Base-by-base conservation (phyloP, 352 stramenopile species). In the Phytopythium mirpurense region DNA sequence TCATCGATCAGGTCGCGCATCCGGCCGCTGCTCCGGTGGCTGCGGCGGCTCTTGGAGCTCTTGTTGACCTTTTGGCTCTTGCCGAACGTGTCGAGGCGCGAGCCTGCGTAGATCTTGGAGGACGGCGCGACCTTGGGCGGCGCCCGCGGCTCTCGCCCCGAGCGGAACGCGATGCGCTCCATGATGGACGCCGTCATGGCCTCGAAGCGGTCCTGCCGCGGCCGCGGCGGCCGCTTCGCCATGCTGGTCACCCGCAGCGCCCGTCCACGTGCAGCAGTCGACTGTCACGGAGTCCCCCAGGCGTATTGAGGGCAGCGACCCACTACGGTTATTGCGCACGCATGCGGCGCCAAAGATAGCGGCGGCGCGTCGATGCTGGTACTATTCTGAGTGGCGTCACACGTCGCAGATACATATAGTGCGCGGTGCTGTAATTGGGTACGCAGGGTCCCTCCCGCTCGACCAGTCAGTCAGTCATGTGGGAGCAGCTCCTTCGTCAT, bases 131-230 rank as follows among this genome's bases (percentile, higher is more conserved):
- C 31, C 34, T 52, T 52, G 19, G n/a, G n/a, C 27, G 31, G 5
- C n/a, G n/a, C n/a, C 31, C 24, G 23, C 1, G 23, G 19, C 0
- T 52, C 31, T 0, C 46, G 32, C 12, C 46, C 46, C 31, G 46
- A 42, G 12, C 46, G 46, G 19, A 52, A 52, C 31, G 46, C 11
- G 29, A 52, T 52, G 4, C 46, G 46, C 31, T 52, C 31, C 29
- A 52, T 31, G 29, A 52, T 52, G 46, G 46, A 52, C 46, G 31
- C 5, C 31, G 46, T 52, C 46, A 52, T 52, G 46, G 34, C 46
- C 31, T 52, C 46, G 29, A 52, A 52, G 19, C 46, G 46, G 46
- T 52, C 46, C 34, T 52, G 46, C 46, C 34, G 46, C 31, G 46
- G 31, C n/a, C 29, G 27, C 18, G 18, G 19, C 46, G 46, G 46